Conservation (phyloP, 306 rosid species). For the Astragalus glycyphyllos region DNA sequence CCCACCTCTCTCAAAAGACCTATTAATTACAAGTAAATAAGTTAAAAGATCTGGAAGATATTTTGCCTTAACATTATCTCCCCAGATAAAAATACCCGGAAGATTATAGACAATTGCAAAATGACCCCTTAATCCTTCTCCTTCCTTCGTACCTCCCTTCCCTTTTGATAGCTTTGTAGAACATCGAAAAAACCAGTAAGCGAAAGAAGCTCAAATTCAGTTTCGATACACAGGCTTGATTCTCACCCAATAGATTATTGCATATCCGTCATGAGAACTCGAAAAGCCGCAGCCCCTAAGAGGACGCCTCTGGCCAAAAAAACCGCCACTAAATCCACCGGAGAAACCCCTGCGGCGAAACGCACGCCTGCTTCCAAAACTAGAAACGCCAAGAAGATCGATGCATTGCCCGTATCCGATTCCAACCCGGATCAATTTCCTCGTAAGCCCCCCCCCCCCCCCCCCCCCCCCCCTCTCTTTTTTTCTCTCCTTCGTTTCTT, state of each 20-base stretch:
- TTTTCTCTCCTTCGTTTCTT: not conserved
- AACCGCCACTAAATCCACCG: constrained; percentile 50
- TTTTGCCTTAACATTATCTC: no score
- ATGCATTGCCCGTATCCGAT: constrained; percentile 46
- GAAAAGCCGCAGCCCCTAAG: constrained; percentile 54
- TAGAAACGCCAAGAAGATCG: constrained; percentile 54
- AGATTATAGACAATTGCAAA: no score
- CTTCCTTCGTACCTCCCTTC: no score
- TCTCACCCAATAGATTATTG: not conserved
- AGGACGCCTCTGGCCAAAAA: constrained; percentile 62
- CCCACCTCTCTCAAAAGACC: no score
- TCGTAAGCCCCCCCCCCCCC: constrained; percentile 39
- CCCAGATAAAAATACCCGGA: no score
- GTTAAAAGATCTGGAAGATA: no score
- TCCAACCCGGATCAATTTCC: constrained; percentile 45
- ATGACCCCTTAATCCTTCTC: no score
- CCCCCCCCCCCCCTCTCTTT: not conserved
- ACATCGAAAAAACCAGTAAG: constrained; percentile 15
- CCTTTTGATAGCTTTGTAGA: not conserved
- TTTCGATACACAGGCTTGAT: not conserved
- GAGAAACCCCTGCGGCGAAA: constrained; percentile 40
- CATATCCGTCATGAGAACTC: constrained; percentile 61
- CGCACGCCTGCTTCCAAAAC: constrained; percentile 49
- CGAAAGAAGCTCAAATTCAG: not conserved
- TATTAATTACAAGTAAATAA: no score